Evolutionary conservation across 2,329 filamentous ascomycete genomes (phyloP), one percentile per base, ranked within the genome.

Genomic region (Fusarium sp.): DNA sequence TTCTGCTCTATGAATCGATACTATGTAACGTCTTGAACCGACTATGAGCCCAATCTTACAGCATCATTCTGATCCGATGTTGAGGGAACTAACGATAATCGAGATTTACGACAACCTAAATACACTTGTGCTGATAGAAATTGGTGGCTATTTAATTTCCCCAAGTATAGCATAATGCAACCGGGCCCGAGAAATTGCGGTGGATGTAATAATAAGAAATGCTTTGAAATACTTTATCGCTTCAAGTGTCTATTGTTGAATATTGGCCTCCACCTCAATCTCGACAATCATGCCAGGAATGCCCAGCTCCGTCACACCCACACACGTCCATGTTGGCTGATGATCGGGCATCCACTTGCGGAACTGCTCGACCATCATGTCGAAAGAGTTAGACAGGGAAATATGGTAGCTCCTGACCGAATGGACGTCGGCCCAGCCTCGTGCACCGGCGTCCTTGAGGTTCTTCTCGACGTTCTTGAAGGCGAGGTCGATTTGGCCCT

Each of bases 341-440:
- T 89, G 85, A 33, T 84, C 72, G 0, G 86, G 86, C 77, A 86
- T 83, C 76, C 82, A 87, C 66, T 83, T 83, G 58, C 77, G 77
- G 43, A 88, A 81, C 49, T 85, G 83, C 36, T 80, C 60, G 4
- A 83, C 78, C 80, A 88, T 84, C 7, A 77, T 77, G 0, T 68
- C 78, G 15, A 83, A 54, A 1, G 76, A 78, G 51, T 82, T 79
- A 17, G 80, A 80, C 4, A 84, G 75, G 2, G 76, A 79, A 2
- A 82, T 75, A 56, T 84, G 81, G 60, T 85, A 87, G 2, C 81
- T 82, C 18, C 79, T 81, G 22, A 87, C 78, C 0, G 79, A 77
- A 74, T 76, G 86, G 0, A 90, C 87, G 60, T 89, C 85, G n/a
- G 74, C 74, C 85, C 85, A 88, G 4, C 86, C 87, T 59, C 85